These are phyloP conservation scores for Helenozyma rhizophorensis DNA, from an alignment of 805 yeast species.

Conservation along the genomic window DNA sequence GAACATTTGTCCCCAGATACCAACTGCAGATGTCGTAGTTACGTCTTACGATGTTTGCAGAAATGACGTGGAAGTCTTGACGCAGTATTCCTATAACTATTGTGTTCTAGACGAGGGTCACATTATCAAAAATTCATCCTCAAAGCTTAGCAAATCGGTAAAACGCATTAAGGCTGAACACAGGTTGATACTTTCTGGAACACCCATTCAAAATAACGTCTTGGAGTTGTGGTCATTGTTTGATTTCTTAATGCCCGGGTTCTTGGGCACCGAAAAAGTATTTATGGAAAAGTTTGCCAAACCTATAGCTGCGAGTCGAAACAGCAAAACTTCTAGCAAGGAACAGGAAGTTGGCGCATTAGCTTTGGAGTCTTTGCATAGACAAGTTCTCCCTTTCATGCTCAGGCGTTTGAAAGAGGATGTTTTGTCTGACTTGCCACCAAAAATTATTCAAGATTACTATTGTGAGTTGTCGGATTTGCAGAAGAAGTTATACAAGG, in stretches of 20 bases:
- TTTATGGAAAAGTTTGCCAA: constrained; percentile 96
- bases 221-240: constrained; percentile 95
- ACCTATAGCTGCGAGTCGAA: constrained; percentile 92
- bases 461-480: constrained; percentile 92
- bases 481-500: constrained; percentile 83
- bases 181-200: constrained; percentile 87
- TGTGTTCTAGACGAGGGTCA: constrained; percentile 98
- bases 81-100: constrained; percentile 71
- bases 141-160: constrained; percentile 86
- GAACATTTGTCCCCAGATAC: constrained; percentile 48
- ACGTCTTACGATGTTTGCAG: constrained; percentile 96
- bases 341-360: constrained; percentile 97
- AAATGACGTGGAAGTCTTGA: constrained; percentile 71
- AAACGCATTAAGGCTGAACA: constrained; percentile 82
- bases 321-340: constrained; percentile 79
- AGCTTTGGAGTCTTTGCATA: constrained; percentile 92
- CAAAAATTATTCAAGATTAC: constrained; percentile 96
- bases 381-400: constrained; percentile 95
- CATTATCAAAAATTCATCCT: constrained; percentile 85
- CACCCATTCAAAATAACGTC: constrained; percentile 97
- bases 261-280: constrained; percentile 88
- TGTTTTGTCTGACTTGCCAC: constrained; percentile 92
- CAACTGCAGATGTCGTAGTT: constrained; percentile 74
- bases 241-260: constrained; percentile 98
- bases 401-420: constrained; percentile 94